phyloP scores from a whole-genome alignment of 2,329 filamentous ascomycete species.

The Decorospora gaudefroyi region DNA sequence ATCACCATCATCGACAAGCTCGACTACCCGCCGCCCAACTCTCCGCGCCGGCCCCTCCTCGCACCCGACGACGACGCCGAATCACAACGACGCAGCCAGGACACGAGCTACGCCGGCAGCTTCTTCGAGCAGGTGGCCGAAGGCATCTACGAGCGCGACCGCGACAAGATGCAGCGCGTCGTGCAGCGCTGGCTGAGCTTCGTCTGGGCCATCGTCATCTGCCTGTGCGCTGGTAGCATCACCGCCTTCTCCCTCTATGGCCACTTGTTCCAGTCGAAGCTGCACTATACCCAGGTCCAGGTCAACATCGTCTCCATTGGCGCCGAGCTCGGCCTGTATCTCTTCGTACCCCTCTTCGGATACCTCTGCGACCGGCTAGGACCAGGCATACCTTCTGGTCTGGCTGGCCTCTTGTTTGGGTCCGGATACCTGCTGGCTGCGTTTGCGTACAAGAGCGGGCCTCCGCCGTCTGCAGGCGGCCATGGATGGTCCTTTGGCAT shows the following conservation, averaged over 20 bases:
- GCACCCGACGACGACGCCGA: slow-evolving; percentile 43
- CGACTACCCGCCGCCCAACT: slow-evolving; percentile 51
- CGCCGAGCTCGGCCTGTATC: slow-evolving; percentile 85
- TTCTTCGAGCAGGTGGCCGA: slow-evolving; percentile 66
- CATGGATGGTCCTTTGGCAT: slow-evolving; percentile 72
- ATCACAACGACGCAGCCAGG: slow-evolving; percentile 46
- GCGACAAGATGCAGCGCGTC: slow-evolving; percentile 58
- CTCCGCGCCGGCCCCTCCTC: slow-evolving; percentile 50
- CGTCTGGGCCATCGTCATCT: slow-evolving; percentile 63
- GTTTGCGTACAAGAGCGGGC: slow-evolving; percentile 68
- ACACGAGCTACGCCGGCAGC: slow-evolving; percentile 55
- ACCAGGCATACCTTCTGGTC: slow-evolving; percentile 73
- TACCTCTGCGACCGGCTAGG: slow-evolving; percentile 90
- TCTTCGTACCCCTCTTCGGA: slow-evolving; percentile 87
- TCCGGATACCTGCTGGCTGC: slow-evolving; percentile 83
- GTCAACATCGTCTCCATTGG: slow-evolving; percentile 89
- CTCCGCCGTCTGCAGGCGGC: slow-evolving; percentile 57
- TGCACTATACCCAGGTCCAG: slow-evolving; percentile 88
- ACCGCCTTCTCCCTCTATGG: slow-evolving; percentile 94
- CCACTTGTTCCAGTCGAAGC: slow-evolving; percentile 80
- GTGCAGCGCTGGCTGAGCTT: slow-evolving; percentile 61
- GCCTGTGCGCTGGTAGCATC: slow-evolving; percentile 86
- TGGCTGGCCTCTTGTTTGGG: slow-evolving; percentile 75
- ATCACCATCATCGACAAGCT: slow-evolving; percentile 54
- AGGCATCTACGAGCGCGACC: slow-evolving; percentile 63